Base-by-base conservation (phyloP, 2,329 filamentous ascomycete species). In the Hypoxylon sp. region DNA sequence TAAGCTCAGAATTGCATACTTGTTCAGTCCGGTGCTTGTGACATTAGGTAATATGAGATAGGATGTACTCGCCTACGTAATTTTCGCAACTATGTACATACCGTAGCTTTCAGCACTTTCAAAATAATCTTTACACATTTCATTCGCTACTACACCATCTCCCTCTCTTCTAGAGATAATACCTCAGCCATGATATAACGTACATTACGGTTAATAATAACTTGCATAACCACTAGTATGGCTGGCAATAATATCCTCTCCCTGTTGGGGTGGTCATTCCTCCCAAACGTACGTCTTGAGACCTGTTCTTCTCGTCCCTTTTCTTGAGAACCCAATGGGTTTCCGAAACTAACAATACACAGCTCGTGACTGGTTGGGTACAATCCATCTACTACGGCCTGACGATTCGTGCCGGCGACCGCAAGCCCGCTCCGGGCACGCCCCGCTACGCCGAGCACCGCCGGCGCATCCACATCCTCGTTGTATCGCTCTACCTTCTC, bases 361-460 rank as follows among this genome's bases (percentile, higher is more conserved):
- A 97, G 93, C 88, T 95, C 73, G 91, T 90, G 52, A 94, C 93
- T 38, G 88, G 88, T 69, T 92, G 91, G 83, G 79, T 91, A 5
- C 95, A 98, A 79, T 86, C 86, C 68, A 84, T 97, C 73, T 96
- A 94, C 82, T 99, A 98, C 82, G 86, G 90, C 75, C 82, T 98
- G 73, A 92, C 93, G 60, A 95, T 97, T 78, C 93, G 94, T 72
- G 96, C 94, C 50, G 96, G 96, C 76, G 90, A 94, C 68, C 92
- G 92, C 13, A 92, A 91, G 65, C 95, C 91, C 1, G 87, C 82
- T 63, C 88, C 91, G 36, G 88, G 92, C 79, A 84, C 86, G n/a
- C 85, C 89, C 1, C 89, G 89, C 71, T 93, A 88, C 78, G 84
- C 86, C 69, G 85, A 86, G 63, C 93, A 98, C 82, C 91, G 93